These are phyloP conservation scores for Trichothecium roseum DNA, from an alignment of 2,329 filamentous ascomycete species.

Conservation along the genomic window DNA sequence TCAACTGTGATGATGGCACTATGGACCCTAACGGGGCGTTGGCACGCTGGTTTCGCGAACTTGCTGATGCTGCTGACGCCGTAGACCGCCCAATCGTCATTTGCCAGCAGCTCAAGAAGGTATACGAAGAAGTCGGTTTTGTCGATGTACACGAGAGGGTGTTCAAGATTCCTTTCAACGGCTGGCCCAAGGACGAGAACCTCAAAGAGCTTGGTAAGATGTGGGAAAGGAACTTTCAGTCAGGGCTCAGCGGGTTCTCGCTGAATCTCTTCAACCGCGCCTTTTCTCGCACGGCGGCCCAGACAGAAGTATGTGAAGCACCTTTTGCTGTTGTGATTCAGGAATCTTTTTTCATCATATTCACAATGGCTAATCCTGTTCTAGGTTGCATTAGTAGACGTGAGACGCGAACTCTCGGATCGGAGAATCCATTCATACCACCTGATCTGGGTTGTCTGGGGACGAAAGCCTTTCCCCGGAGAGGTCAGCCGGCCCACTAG, in stretches of 20 bases:
- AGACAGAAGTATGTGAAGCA: conserved; percentile 34
- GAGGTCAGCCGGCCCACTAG: conserved; percentile 11
- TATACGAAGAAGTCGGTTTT: conserved; percentile 39
- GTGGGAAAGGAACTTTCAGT: conserved; percentile 32
- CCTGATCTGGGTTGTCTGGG: conserved; percentile 38
- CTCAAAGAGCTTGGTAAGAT: conserved; percentile 32
- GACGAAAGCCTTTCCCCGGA: conserved; percentile 33
- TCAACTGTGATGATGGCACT: conserved; percentile 34
- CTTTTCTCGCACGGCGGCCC: conserved; percentile 27
- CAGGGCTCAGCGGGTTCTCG: conserved; percentile 34
- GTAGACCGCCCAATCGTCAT: conserved; percentile 27
- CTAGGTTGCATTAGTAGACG: conserved; percentile 37
- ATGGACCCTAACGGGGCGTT: conserved; percentile 26
- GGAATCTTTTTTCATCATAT: not conserved
- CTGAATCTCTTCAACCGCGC: conserved; percentile 29
- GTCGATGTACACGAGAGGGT: conserved; percentile 40
- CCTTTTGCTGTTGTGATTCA: not conserved
- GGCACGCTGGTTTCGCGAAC: conserved; percentile 27
- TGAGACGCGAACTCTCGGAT: conserved; percentile 36
- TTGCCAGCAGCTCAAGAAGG: conserved; percentile 20
- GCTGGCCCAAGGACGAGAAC: conserved; percentile 36
- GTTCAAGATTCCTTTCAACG: conserved; percentile 36
- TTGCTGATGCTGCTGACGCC: conserved; percentile 24
- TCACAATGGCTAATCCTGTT: not conserved
- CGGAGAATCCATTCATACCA: conserved; percentile 36